Evolutionary conservation across 2,329 filamentous ascomycete species (phyloP).

Genomic region (Claviceps pazoutovae): DNA sequence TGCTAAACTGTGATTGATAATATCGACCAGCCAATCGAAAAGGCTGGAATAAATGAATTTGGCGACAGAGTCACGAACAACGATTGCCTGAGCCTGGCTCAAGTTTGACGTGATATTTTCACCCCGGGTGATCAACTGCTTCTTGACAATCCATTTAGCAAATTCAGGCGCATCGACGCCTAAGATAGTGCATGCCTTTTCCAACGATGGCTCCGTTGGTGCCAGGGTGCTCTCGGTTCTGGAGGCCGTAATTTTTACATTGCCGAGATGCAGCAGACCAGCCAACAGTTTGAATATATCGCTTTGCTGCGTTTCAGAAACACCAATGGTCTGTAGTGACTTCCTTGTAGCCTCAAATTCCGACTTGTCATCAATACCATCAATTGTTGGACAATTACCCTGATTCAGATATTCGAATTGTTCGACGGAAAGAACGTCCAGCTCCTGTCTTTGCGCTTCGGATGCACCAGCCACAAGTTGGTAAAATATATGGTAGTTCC

Average conservation of each 20-base stretch:
- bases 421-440: constrained; percentile 68
- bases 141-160: constrained; percentile 97
- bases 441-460: constrained; percentile 65
- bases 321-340: constrained; percentile 78
- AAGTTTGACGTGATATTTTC: constrained; percentile 97
- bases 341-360: constrained; percentile 83
- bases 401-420: constrained; percentile 96
- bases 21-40: constrained; percentile 98
- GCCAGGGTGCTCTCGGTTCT: constrained; percentile 76
- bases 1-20: constrained; percentile 82
- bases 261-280: constrained; percentile 84
- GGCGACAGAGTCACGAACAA: constrained; percentile 92
- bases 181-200: constrained; percentile 69
- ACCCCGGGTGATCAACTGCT: constrained; percentile 87
- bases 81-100: constrained; percentile 81
- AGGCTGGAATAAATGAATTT: constrained; percentile 98
- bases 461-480: constrained; percentile 89
- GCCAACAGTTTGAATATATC: constrained; percentile 85
- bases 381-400: constrained; percentile 78
- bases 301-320: constrained; percentile 56
- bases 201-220: constrained; percentile 66
- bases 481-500: constrained; percentile 99
- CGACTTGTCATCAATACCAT: constrained; percentile 88
- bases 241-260: constrained; percentile 88
- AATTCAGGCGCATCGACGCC: constrained; percentile 80